A percentile compares a stretch with the other conserved stretches of the same genome.
These are phyloP conservation scores for Iris macrosiphon DNA, from an alignment of 106 monocot species.

Conservation along the genomic window DNA sequence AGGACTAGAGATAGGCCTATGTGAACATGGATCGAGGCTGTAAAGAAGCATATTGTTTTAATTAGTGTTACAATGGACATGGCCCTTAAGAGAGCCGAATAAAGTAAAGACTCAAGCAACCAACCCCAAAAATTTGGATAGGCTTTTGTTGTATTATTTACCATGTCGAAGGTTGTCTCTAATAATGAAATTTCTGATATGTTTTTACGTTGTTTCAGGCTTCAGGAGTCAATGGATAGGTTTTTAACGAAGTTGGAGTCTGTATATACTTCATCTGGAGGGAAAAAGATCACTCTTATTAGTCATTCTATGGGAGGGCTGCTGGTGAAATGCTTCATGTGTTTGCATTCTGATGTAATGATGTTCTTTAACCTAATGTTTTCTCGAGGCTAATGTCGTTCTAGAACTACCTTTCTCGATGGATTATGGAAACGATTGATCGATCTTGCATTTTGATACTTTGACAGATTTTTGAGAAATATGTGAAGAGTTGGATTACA, in stretches of 20 bases:
- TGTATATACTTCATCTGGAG: conserved; percentile 62
- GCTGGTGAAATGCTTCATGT: conserved; percentile 88
- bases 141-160: no score
- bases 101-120: no score
- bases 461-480: conserved; percentile 88
- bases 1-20: no score
- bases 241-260: conserved; percentile 75
- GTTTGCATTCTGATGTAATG: conserved; percentile 73
- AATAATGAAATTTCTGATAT: not conserved
- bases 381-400: not conserved
- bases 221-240: conserved; percentile 75
- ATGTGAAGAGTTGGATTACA: conserved; percentile 96
- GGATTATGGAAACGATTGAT: not conserved
- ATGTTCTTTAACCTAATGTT: not conserved
- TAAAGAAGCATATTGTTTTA: no score
- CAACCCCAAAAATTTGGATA: no score
- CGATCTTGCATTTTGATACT: not conserved
- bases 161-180: not conserved
- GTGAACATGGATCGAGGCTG: no score
- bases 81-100: no score
- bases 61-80: no score
- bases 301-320: conserved; percentile 98
- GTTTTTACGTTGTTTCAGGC: conserved; percentile 36
- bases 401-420: not conserved
- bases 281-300: conserved; percentile 80